Evolutionary conservation across 352 stramenopile genomes (phyloP), one percentile per base, ranked within the genome.

Genomic region (Paralagenidium karlingii): DNA sequence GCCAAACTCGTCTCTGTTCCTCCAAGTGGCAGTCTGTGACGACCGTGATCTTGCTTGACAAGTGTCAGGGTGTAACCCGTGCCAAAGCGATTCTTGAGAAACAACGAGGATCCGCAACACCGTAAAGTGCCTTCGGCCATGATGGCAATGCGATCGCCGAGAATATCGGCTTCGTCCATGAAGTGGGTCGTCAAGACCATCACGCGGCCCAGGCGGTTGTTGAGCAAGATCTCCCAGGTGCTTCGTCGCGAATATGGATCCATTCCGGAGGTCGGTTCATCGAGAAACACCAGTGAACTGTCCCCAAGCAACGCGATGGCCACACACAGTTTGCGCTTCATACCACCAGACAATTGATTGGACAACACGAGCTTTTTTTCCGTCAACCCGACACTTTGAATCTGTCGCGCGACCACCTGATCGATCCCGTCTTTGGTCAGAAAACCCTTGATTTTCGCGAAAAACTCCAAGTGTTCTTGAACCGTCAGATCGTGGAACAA

Each of bases 401-500:
- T 91, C 31, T 87, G 94, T 0, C 49, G 60, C 7, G 56, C 44
- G 0, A 82, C 47, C 10, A 22, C 25, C 19, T 63, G 58, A 2
- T 37, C 25, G 2, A 18, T n/a, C 10, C 25, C 19, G 0, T 45
- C 36, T 19, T 47, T 33, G 0, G 26, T 25, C 16, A 94, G 37
- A 31, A 71, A 65, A 6, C 89, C 88, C 50, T 98, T 98, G 2
- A 98, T 60, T 15, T 61, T 51, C 0, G 67, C 80, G 48, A 97
- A 98, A 45, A 98, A 97, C 27, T 55, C 34, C 16, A 99, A 58
- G 45, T 99, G 94, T 55, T 99, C 96, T 16, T 83, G 53, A 16
- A 98, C 94, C 0, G 94, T 98, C 19, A 99, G 65, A 32, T 94
- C 58, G 3, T 81, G 78, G 49, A 97, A 99, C 0, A 99, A 49